Base-by-base conservation (phyloP, 257 asterid species). In the Solanum commersonii region DNA sequence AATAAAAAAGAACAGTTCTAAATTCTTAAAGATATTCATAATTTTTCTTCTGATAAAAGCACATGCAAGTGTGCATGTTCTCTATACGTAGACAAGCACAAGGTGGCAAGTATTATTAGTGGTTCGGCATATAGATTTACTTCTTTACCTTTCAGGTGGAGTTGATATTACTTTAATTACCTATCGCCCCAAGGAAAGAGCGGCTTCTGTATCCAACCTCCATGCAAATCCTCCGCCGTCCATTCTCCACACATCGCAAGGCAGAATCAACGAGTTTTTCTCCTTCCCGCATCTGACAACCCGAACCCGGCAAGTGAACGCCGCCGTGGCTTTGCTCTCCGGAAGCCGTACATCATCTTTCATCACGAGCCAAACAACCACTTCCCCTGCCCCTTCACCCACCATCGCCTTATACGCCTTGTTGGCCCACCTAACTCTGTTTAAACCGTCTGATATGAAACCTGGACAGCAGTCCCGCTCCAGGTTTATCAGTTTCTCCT, bases 191-290 rank as follows among this genome's bases (percentile, higher is more conserved):
- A 93, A 84, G 22, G 94, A 88, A 14, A 96, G 96, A 8, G 98
- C 98, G 23, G 98, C 98, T 16, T 91, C 77, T 2, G 94, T 93
- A 87, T 96, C 99, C 38, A 96, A 93, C 89, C 98, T 93, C 99
- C 99, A 95, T 93, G 98, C 98, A 94, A 93, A 93, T 77, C 96
- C 96, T 83, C 98, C 98, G 34, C 92, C 84, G 5, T 90, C 95
- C 98, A 96, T 90, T 68, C 96, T 93, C 98, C 98, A 96, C 46
- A 92, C 99, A 83, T 96, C 99, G 34, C 99, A 95, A 73, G 96
- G 98, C 87, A 95, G 90, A 60, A 95, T 94, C 42, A 86, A 44
- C 0, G 88, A 76, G 22, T 68, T 82, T 73, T 88, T 91, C 86
- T 89, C 93, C 85, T 92, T 91, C 85, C 91, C 94, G 90, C 93